Base-by-base conservation (phyloP, 805 yeast species). In the Yarrowia sp. region DNA sequence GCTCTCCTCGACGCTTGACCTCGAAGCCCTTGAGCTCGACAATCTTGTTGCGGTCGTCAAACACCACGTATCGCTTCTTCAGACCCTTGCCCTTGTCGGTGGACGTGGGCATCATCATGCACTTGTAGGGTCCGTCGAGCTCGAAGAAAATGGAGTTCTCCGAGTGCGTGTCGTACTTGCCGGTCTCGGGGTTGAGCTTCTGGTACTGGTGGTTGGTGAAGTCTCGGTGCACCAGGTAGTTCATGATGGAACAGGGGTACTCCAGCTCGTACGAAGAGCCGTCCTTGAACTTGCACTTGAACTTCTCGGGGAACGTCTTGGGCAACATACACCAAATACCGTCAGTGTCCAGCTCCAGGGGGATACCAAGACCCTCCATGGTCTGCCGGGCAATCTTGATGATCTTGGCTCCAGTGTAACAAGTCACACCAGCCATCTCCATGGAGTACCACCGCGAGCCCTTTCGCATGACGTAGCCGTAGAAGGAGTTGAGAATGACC, bases 371-470 rank as follows among this genome's bases (percentile, higher is more conserved):
- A 68, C 97, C 78, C 72, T 93, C 98, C 13, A 94, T 97, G 63
- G 94, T 76, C 0, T 87, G 77, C 65, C 98, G 80, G 0, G 99
- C 99, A 94, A 93, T 88, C 74, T 96, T 98, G 77, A 94, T 94
- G 68, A 94, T 94, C 0, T 96, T 90, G 0, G 99, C 97, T 60
- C 99, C 99, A 0, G 99, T 94, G 53, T 92, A 79, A 80, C 99
- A 96, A 0, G 99, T 94, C 18, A 94, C 94, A 65, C 99, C 99
- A 0, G 99, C 99, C 99, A 96, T 94, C 73, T 94, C 99, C 94
- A 94, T 91, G 0, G 99, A 94, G 70, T 92, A 94, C 99, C 99
- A 94, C 64, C 99, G 81, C 0, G 99, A 94, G 38, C 99, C 99
- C 70, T 94, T 94, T 74, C 99, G 83, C 99, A 94, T 94, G 13